Evolutionary conservation across 306 rosid genomes (phyloP), one percentile per base, ranked within the genome.

Genomic region (Gillenia trifoliata): DNA sequence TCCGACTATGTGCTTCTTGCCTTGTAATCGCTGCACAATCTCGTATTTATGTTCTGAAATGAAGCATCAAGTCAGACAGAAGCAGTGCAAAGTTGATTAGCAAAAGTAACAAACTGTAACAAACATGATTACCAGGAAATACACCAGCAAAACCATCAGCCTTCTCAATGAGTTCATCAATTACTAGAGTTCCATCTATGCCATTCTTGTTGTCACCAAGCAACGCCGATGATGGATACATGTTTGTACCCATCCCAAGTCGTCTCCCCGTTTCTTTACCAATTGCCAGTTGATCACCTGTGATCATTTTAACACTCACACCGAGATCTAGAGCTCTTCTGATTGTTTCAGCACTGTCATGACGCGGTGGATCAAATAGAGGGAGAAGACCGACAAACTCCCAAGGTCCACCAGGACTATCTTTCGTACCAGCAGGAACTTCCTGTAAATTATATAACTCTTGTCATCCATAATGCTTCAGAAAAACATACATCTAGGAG

Each of bases 371-470:
- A 75, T 75, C 79, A 65, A 75, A 75, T 26, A 75, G 50, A 17
- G 79, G 79, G 65, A 75, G 72, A 64, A 75, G 65, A 36, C 79
- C 79, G 11, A 75, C 54, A 36, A 75, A 75, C 72, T 75, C 79
- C 79, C 79, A 75, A 49, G 72, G 72, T 33, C 79, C 79, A 23
- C 79, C 79, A 23, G 79, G 79, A 75, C 79, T 75, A 34, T 75
- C 79, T 75, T 75, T 75, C 7, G 66, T 64, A 28, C 66, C 28
- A 34, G 54, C 79, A 19, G 79, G 79, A 9, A 75, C 79, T 75
- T 75, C 72, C 79, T 75, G 78, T 33, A 29, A 29, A 62, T 73
- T 60, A 22, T 11, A 62, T 61, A n/a, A n/a, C 26, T 60, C 60
- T 8, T 20, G 16, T 62, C 22, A 61, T 8, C 22, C 54, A 22